Evolutionary conservation across 306 rosid species (phyloP), one percentile per base, ranked within the genome.

Genomic region (Vigna angularis): DNA sequence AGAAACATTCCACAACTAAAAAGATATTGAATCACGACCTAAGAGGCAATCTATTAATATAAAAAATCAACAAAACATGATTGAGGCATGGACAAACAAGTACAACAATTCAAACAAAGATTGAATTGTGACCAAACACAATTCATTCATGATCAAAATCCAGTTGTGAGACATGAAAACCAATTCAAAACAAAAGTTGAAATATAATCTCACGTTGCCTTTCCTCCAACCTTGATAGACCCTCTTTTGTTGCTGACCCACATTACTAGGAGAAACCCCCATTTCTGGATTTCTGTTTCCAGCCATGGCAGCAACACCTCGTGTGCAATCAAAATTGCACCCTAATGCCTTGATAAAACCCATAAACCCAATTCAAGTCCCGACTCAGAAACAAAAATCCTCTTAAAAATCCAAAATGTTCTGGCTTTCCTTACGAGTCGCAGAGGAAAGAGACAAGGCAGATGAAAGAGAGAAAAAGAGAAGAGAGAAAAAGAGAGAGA

Each of bases 211-310:
- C 81, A 95, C 98, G 75, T 89, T 95, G 86, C 83, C 86, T 82
- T 98, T 97, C 77, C 88, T 88, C 98, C 98, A 95, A 62, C 84
- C 96, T 91, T 91, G 89, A 82, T 93, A 93, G 55, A 95, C 87
- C 81, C 98, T 91, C 74, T 62, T 81, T 79, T 87, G 83, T 47
- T 72, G 74, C 36, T 70, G 88, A 66, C 64, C 79, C 86, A 81
- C 84, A 51, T 48, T 75, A 49, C 44, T 58, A 56, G 5, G 68
- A 75, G 79, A 74, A 82, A 24, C 83, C 68, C 77, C 88, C 83
- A 83, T 72, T 11, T 74, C 79, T 44, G 36, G 72, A 81, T 70
- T 77, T 58, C 69, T 72, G 44, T 75, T 71, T 90, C 82, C 82
- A 62, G 57, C 82, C 83, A 84, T 73, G 77, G 83, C 12, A 45